These are phyloP conservation scores for Lentinus brumalis DNA, from an alignment of 768 basidiomycete genomes.

Conservation along the genomic window DNA sequence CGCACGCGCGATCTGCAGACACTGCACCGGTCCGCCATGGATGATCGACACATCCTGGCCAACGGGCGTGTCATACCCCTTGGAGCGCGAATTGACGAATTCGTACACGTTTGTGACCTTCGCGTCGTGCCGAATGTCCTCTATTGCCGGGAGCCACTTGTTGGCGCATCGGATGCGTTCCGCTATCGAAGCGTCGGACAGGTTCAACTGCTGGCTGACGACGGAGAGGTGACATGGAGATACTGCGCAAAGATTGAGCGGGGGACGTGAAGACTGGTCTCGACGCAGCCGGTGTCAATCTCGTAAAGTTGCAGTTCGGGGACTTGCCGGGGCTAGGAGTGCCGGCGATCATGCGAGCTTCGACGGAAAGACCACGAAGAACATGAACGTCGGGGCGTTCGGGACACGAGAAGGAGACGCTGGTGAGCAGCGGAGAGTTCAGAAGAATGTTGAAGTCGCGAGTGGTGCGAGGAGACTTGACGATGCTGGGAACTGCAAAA, in stretches of 20 bases:
- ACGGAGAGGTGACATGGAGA: slow-evolving; percentile 83
- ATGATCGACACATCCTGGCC: slow-evolving; percentile 92
- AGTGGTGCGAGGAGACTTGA: slow-evolving; percentile 86
- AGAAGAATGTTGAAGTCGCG: slow-evolving; percentile 75
- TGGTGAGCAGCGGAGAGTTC: slow-evolving; percentile 59
- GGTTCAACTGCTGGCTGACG: slow-evolving; percentile 83
- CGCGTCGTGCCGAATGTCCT: slow-evolving; percentile 71
- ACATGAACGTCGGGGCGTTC: slow-evolving; percentile 72
- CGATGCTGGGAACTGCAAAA: slow-evolving; percentile 63
- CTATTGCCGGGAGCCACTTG: slow-evolving; percentile 45
- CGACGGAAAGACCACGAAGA: slow-evolving; percentile 68
- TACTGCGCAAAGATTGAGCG: slow-evolving; percentile 62
- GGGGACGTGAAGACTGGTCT: slow-evolving; percentile 56
- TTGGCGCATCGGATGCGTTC: slow-evolving; percentile 90
- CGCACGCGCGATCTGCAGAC: slow-evolving; percentile 89
- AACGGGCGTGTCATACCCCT: slow-evolving; percentile 84
- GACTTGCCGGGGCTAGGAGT: slow-evolving; percentile 93
- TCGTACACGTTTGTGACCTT: slow-evolving; percentile 82
- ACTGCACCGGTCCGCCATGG: slow-evolving; percentile 94
- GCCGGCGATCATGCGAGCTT: slow-evolving; percentile 81
- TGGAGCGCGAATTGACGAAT: slow-evolving; percentile 75
- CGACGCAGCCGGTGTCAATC: slow-evolving; percentile 64
- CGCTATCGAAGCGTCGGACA: slow-evolving; percentile 85
- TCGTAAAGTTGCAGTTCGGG: slow-evolving; percentile 89
- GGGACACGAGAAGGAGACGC: slow-evolving; percentile 87